Conservation (phyloP, 2,329 filamentous ascomycete species). For the Davidsoniella virescens region DNA sequence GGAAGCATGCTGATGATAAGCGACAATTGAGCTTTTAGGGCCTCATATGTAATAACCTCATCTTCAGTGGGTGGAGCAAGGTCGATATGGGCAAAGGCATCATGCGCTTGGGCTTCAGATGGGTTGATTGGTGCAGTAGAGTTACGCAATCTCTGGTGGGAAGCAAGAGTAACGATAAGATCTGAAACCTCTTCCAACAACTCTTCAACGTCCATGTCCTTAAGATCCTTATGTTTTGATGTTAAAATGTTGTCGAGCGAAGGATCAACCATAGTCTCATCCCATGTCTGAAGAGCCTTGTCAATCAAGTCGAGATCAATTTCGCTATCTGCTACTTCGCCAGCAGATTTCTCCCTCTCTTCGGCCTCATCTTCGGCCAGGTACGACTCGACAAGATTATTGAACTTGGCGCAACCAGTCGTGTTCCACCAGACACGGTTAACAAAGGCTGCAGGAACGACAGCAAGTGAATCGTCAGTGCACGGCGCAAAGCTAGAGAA, state of each 20-base stretch:
- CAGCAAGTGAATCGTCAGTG: slow-evolving; percentile 54
- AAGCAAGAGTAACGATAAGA: slow-evolving; percentile 58
- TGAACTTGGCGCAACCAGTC: slow-evolving; percentile 47
- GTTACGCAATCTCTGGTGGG: slow-evolving; percentile 65
- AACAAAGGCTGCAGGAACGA: slow-evolving; percentile 51
- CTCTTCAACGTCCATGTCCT: slow-evolving; percentile 53
- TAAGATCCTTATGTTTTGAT: slow-evolving; percentile 34
- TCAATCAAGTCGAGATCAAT: slow-evolving; percentile 37
- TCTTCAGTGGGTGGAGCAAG: slow-evolving; percentile 50
- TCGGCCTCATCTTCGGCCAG: slow-evolving; percentile 19
- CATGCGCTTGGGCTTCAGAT: slow-evolving; percentile 46
- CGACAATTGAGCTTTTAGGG: slow-evolving; percentile 57
- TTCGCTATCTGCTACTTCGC: slow-evolving; percentile 23
- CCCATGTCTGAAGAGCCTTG: slow-evolving; percentile 41
- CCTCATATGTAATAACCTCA: slow-evolving; percentile 47
- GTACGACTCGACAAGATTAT: slow-evolving; percentile 43
- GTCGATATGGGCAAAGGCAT: slow-evolving; percentile 51
- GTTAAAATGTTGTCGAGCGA: slow-evolving; percentile 37
- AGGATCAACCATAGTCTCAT: slow-evolving; percentile 41
- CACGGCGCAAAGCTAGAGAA: slow-evolving; percentile 69
- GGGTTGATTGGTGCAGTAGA: slow-evolving; percentile 45
- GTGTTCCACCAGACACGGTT: slow-evolving; percentile 65
- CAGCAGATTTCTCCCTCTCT: slow-evolving; percentile 24
- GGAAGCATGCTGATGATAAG: slow-evolving; percentile 61
- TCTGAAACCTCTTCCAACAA: slow-evolving; percentile 59